A percentile compares a stretch with the other conserved stretches of the same genome.
These are phyloP conservation scores for Persicaria tinctoria DNA, from an alignment of 148 eudicot species.

Conservation along the genomic window DNA sequence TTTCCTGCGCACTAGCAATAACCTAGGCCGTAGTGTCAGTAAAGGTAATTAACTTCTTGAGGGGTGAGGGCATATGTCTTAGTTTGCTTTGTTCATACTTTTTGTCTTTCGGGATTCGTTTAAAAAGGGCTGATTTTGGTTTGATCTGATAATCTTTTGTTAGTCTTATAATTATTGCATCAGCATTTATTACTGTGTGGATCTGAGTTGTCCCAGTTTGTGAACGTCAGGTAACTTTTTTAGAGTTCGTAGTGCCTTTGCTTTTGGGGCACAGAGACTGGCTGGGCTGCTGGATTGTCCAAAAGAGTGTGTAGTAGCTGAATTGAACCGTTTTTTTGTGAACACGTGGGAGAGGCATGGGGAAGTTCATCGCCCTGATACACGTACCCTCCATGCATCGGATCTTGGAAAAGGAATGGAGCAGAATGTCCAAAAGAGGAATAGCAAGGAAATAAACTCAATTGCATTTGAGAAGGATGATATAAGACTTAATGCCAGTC, in stretches of 20 bases:
- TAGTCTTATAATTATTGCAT: neutral
- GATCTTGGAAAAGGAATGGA: slow-evolving; percentile 12
- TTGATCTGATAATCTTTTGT: neutral
- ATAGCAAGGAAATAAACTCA: neutral
- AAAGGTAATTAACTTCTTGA: slow-evolving; percentile 31
- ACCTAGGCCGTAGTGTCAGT: slow-evolving; percentile 69
- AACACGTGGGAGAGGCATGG: slow-evolving; percentile 59
- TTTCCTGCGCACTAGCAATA: slow-evolving; percentile 51
- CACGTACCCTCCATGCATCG: slow-evolving; percentile 16
- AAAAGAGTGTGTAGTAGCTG: slow-evolving; percentile 31
- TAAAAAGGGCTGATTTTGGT: neutral
- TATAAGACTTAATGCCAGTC: slow-evolving; percentile 15
- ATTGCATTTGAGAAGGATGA: neutral
- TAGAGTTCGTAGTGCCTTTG: slow-evolving; percentile 61
- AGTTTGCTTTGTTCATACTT: neutral
- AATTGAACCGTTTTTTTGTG: slow-evolving; percentile 45
- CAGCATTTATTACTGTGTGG: neutral
- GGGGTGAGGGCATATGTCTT: neutral
- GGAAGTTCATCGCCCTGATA: slow-evolving; percentile 41
- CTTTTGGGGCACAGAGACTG: slow-evolving; percentile 47
- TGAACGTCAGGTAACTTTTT: slow-evolving; percentile 48
- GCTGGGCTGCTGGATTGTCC: slow-evolving; percentile 44
- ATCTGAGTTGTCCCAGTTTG: neutral
- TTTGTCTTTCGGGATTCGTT: neutral
- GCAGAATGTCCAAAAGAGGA: neutral